Percentiles rank a stretch among this genome's conserved stretches.
These are phyloP conservation scores for Neonectria punicea DNA, from an alignment of 2,329 filamentous ascomycete genomes.

Conservation along the genomic window DNA sequence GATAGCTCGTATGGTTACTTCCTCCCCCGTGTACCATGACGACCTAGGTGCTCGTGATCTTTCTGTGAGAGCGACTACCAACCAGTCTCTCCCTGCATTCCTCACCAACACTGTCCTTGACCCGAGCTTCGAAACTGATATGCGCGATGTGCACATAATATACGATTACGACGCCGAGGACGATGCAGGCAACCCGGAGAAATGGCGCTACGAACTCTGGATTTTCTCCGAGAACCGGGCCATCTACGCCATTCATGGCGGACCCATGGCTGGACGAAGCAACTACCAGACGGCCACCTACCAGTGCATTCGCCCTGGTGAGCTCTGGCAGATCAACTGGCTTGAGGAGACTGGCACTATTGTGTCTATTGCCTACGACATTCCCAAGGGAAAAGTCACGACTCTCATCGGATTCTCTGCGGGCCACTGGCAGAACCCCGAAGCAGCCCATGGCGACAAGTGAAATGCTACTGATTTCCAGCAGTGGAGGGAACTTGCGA, in stretches of 20 bases:
- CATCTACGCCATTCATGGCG: slow-evolving; percentile 68
- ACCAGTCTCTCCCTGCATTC: too few species aligned
- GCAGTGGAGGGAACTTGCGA: slow-evolving; percentile 61
- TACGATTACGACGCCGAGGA: slow-evolving; percentile 66
- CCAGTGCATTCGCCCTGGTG: slow-evolving; percentile 66
- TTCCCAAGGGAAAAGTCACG: slow-evolving; percentile 57
- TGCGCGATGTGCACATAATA: slow-evolving; percentile 63
- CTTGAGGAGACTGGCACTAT: slow-evolving; percentile 69
- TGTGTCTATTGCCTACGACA: slow-evolving; percentile 65
- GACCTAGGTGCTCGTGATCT: too few species aligned
- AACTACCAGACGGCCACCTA: slow-evolving; percentile 65
- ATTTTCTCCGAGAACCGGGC: slow-evolving; percentile 63
- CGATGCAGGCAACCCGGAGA: slow-evolving; percentile 59
- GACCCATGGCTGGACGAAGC: slow-evolving; percentile 65
- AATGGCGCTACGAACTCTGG: slow-evolving; percentile 71
- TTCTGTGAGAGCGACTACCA: too few species aligned
- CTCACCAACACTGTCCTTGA: slow-evolving; percentile 10
- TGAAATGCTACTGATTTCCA: slow-evolving; percentile 60
- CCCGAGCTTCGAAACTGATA: slow-evolving; percentile 54
- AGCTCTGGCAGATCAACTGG: slow-evolving; percentile 70
- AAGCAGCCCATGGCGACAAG: slow-evolving; percentile 66
- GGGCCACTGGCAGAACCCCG: slow-evolving; percentile 63
- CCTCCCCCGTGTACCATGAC: too few species aligned
- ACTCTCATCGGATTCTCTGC: slow-evolving; percentile 64
- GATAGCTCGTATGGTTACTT: too few species aligned